Conservation (phyloP, 495 filamentous ascomycete genomes). For the Penicillium macrosclerotiorum region DNA sequence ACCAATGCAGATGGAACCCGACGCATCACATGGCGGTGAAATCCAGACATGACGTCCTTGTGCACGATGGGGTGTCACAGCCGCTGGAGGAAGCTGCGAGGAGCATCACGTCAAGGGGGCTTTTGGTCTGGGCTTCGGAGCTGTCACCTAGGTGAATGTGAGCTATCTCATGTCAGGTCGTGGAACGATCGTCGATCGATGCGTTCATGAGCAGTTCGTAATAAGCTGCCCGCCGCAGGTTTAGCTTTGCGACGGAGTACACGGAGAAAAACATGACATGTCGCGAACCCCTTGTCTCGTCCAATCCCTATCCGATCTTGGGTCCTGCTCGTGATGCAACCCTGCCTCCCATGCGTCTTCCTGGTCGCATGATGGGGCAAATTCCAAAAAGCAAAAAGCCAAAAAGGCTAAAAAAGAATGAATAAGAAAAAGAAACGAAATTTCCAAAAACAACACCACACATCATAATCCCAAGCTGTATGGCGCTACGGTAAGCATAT, state of each 20-base stretch:
- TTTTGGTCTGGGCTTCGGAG: neutral
- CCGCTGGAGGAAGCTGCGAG: conserved; percentile 5
- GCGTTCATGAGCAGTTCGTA: conserved; percentile 15
- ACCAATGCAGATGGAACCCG: conserved; percentile 4
- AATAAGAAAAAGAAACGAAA: too few relatives aligned
- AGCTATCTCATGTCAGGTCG: conserved; percentile 26
- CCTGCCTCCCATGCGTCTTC: too few relatives aligned
- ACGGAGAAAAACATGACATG: conserved; percentile 8
- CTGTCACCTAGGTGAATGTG: conserved; percentile 21
- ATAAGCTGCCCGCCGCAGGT: neutral
- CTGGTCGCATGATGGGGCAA: too few relatives aligned
- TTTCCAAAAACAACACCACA: too few relatives aligned
- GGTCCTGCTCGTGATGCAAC: neutral
- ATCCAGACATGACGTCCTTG: conserved; percentile 1
- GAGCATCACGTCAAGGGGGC: neutral
- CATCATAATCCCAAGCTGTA: too few relatives aligned
- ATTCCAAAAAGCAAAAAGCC: too few relatives aligned
- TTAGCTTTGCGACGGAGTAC: conserved; percentile 1
- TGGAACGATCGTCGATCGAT: conserved; percentile 18
- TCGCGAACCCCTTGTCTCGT: conserved; percentile 4
- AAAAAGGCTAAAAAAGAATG: too few relatives aligned
- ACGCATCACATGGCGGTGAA: conserved; percentile 30
- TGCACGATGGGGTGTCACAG: conserved; percentile 16
- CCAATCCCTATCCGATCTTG: neutral
- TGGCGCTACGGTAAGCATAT: too few relatives aligned